Evolutionary conservation across 345 rosid genomes (phyloP).

Genomic region (Syzygium aromaticum): DNA sequence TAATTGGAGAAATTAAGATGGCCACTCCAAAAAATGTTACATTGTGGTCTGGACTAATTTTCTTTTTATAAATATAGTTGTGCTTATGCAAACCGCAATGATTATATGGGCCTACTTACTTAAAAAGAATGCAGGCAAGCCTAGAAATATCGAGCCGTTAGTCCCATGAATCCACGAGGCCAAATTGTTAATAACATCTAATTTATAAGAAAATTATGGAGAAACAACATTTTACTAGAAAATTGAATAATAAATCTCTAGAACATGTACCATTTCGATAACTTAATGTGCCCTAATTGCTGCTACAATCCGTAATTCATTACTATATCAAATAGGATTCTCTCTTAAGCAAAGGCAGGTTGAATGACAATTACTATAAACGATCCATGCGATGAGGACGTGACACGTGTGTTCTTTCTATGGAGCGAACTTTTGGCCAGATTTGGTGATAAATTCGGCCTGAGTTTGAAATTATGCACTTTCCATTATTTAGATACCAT

Average conservation of each 20-base stretch:
- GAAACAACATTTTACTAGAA: neutral
- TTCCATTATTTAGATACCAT: neutral
- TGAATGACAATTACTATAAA: neutral
- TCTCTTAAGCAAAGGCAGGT: neutral
- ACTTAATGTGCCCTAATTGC: neutral
- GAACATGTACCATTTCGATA: neutral
- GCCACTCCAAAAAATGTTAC: neutral
- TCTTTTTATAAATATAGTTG: neutral
- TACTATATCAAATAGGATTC: neutral
- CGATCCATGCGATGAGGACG: neutral
- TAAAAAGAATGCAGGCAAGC: neutral
- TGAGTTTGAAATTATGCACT: neutral
- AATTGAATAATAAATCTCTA: neutral
- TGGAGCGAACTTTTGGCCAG: neutral
- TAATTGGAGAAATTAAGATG: neutral
- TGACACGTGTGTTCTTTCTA: neutral
- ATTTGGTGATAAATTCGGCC: neutral
- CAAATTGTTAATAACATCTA: neutral
- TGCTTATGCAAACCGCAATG: neutral
- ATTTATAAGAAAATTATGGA: neutral
- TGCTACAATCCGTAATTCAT: neutral
- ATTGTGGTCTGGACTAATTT: neutral
- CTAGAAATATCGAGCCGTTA: neutral
- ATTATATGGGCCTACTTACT: neutral
- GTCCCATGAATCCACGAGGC: neutral